Conservation (phyloP, 331 rosid genomes). For the Cydonia oblonga region DNA sequence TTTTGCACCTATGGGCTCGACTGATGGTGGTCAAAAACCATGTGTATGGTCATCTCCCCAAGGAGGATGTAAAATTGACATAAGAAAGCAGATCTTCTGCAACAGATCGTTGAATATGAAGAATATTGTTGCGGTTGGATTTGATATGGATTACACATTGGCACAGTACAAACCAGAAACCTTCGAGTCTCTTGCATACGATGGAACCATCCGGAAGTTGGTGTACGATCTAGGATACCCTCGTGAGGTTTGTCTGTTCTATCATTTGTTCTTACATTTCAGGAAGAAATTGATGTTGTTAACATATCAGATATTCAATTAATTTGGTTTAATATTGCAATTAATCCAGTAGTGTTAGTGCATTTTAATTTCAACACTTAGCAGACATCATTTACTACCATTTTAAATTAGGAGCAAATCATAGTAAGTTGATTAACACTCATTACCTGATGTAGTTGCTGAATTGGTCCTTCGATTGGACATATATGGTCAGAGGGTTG, state of each 20-base stretch:
- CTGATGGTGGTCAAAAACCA: slow-evolving; percentile 26
- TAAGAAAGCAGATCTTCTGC: slow-evolving; percentile 84
- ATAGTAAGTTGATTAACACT: slow-evolving; percentile 17
- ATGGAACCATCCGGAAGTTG: slow-evolving; percentile 82
- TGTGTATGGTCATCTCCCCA: slow-evolving; percentile 55
- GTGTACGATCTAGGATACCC: slow-evolving; percentile 87
- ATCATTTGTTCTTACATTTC: neutral
- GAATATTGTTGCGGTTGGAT: slow-evolving; percentile 88
- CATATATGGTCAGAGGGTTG: slow-evolving; percentile 99
- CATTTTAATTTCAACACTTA: neutral
- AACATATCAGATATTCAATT: neutral
- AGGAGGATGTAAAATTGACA: slow-evolving; percentile 45
- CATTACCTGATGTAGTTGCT: slow-evolving; percentile 53
- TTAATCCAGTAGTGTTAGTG: neutral
- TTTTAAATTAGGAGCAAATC: neutral
- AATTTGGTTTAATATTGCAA: neutral
- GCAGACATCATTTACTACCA: neutral
- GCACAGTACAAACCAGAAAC: slow-evolving; percentile 98
- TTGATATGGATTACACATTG: slow-evolving; percentile 97
- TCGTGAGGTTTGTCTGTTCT: slow-evolving; percentile 49
- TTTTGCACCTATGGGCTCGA: slow-evolving; percentile 10
- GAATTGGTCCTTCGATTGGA: slow-evolving; percentile 79
- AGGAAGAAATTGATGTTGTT: neutral
- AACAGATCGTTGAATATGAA: slow-evolving; percentile 92
- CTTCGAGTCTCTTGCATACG: slow-evolving; percentile 91